Conservation (phyloP, 2,329 filamentous ascomycete genomes). For the Aspergillus calidoustus region DNA sequence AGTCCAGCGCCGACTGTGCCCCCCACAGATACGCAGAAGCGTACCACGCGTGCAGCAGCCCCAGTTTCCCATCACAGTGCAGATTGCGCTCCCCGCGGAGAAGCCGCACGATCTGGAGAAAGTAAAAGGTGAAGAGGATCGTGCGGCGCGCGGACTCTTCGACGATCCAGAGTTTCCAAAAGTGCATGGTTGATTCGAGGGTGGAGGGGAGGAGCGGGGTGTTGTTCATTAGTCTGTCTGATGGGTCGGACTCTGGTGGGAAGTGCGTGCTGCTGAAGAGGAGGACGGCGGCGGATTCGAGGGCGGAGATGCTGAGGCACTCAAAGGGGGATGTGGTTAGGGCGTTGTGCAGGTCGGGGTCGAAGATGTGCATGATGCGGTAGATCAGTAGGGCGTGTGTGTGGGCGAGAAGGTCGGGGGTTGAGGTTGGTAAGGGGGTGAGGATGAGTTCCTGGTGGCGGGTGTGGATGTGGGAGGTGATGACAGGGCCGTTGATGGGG, state of each 20-base stretch:
- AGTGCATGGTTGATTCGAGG: slow-evolving; percentile 47
- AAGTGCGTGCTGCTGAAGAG: slow-evolving; percentile 27
- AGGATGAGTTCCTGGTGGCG: slow-evolving; percentile 51
- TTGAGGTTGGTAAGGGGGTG: slow-evolving; percentile 30
- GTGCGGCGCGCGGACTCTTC: slow-evolving; percentile 61
- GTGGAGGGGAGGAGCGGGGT: slow-evolving; percentile 31
- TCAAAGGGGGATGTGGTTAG: slow-evolving; percentile 46
- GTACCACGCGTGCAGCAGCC: slow-evolving; percentile 35
- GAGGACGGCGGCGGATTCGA: slow-evolving; percentile 28
- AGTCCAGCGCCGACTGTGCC: slow-evolving; percentile 33
- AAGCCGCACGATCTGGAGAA: slow-evolving; percentile 36
- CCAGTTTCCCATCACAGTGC: slow-evolving; percentile 33
- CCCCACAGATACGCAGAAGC: slow-evolving; percentile 36
- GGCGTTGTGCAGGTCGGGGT: slow-evolving; percentile 53
- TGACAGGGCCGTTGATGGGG: slow-evolving; percentile 51
- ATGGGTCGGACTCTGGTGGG: slow-evolving; percentile 10
- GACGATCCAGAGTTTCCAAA: slow-evolving; percentile 59
- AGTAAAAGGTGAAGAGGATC: slow-evolving; percentile 54
- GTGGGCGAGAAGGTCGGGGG: slow-evolving; percentile 45
- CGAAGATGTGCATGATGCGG: slow-evolving; percentile 56
- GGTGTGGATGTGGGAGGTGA: slow-evolving; percentile 55
- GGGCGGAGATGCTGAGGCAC: slow-evolving; percentile 32
- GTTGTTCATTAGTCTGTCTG: slow-evolving; percentile 8
- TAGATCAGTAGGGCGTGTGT: slow-evolving; percentile 57
- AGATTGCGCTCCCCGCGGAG: slow-evolving; percentile 24